Conservation (phyloP, 805 yeast species). For the Yarrowia sp. region DNA sequence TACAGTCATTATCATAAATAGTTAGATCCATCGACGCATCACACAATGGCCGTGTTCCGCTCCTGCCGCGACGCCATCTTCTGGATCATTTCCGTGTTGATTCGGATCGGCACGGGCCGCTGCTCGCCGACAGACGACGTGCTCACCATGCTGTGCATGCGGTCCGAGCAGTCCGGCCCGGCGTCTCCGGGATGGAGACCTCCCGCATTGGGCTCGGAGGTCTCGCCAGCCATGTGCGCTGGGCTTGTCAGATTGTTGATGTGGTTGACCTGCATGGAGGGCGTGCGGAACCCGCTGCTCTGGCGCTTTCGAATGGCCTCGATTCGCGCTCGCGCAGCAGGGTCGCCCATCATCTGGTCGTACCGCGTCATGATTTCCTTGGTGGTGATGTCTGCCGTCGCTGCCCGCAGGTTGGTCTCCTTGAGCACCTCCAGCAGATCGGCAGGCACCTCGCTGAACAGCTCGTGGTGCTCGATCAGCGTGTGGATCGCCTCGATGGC, state of each 20-base stretch:
- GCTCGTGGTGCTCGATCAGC: constrained; percentile 80
- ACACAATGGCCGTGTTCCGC: constrained; percentile 27
- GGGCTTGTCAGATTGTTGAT: not conserved
- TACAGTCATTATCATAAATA: constrained; percentile 37
- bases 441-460: constrained; percentile 75
- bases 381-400: constrained; percentile 44
- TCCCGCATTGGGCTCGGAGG: constrained; percentile 8
- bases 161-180: not conserved
- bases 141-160: constrained; percentile 36
- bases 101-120: constrained; percentile 41
- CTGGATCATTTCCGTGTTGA: constrained; percentile 41
- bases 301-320: constrained; percentile 33
- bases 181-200: not conserved
- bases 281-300: constrained; percentile 26
- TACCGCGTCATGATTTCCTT: constrained; percentile 45
- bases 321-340: constrained; percentile 1
- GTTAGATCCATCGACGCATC: not conserved
- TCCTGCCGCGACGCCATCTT: constrained; percentile 41
- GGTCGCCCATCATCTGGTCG: constrained; percentile 41
- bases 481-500: constrained; percentile 91
- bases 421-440: constrained; percentile 63
- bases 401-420: constrained; percentile 50
- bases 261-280: constrained; percentile 31
- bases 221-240: not conserved
- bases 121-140: constrained; percentile 39